These are phyloP conservation scores for Pichia nakasei DNA, from an alignment of 805 yeast species.

Conservation along the genomic window DNA sequence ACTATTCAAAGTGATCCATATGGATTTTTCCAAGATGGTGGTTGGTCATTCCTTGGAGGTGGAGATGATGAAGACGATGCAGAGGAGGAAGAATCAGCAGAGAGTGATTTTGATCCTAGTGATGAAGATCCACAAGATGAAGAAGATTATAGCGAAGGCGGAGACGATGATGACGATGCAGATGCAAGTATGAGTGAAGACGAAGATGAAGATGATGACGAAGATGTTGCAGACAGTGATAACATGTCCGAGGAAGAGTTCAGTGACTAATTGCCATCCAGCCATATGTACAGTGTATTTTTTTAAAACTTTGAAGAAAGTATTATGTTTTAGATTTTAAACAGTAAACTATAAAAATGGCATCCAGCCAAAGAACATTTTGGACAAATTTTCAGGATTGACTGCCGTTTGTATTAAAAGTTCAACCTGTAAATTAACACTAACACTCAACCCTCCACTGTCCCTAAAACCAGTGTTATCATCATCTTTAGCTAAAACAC, in stretches of 20 bases:
- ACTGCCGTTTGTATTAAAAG: slow-evolving; percentile 77
- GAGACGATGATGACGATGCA: slow-evolving; percentile 18
- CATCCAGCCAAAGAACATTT: slow-evolving; percentile 94
- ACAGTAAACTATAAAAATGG: slow-evolving; percentile 48
- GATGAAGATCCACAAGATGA: slow-evolving; percentile 56
- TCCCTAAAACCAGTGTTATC: slow-evolving; percentile 28
- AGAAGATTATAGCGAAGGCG: slow-evolving; percentile 29
- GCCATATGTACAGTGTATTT: not conserved
- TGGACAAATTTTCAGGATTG: slow-evolving; percentile 57
- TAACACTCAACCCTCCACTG: slow-evolving; percentile 62
- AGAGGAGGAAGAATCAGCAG: slow-evolving; percentile 60
- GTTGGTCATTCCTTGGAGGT: slow-evolving; percentile 91
- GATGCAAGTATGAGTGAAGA: slow-evolving; percentile 18
- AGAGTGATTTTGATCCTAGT: slow-evolving; percentile 51
- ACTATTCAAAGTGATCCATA: slow-evolving; percentile 88
- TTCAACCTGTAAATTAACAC: slow-evolving; percentile 90
- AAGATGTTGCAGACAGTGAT: slow-evolving; percentile 23
- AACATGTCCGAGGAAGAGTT: slow-evolving; percentile 24
- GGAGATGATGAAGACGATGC: slow-evolving; percentile 73
- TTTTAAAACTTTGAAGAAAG: not conserved
- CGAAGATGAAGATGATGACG: slow-evolving; percentile 23
- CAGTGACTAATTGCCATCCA: slow-evolving; percentile 17
- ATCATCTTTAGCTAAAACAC: slow-evolving; percentile 64
- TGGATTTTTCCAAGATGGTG: slow-evolving; percentile 89
- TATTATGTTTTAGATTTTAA: too few species aligned